Conservation (phyloP, 257 asterid genomes). For the Paulownia fortunei region DNA sequence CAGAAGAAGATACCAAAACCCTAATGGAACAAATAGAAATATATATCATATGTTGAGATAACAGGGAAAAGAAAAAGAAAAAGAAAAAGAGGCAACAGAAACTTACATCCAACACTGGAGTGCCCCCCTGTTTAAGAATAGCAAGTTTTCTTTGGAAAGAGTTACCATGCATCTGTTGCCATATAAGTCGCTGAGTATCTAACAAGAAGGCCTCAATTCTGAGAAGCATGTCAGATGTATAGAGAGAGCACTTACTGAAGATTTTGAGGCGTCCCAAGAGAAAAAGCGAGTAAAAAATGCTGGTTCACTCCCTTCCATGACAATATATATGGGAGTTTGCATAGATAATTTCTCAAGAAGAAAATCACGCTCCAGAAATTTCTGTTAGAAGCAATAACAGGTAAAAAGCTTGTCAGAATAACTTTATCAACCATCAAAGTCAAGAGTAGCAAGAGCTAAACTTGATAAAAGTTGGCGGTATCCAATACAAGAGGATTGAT, state of each 20-base stretch:
- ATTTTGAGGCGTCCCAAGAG: conserved; percentile 78
- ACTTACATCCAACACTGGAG: conserved; percentile 53
- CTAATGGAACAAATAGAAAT: neutral
- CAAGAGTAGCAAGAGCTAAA: neutral
- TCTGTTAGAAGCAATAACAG: conserved; percentile 48
- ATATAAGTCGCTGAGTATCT: conserved; percentile 10
- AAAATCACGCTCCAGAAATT: conserved; percentile 61
- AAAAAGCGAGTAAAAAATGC: conserved; percentile 78
- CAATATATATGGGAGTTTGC: conserved; percentile 69
- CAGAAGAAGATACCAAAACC: neutral
- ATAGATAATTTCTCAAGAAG: conserved; percentile 53
- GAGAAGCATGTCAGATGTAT: neutral
- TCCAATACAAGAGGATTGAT: neutral
- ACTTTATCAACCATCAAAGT: neutral
- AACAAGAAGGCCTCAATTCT: neutral
- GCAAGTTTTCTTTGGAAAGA: conserved; percentile 85
- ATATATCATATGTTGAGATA: neutral
- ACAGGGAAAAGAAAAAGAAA: neutral
- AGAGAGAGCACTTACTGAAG: conserved; percentile 52
- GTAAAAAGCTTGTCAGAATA: neutral
- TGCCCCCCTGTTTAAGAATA: conserved; percentile 60
- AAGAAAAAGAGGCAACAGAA: conserved; percentile 12
- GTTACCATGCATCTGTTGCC: conserved; percentile 79
- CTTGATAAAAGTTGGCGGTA: neutral
- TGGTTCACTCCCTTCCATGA: conserved; percentile 82